Conservation (phyloP, 495 filamentous ascomycete genomes). For the Lindgomyces ingoldianus region DNA sequence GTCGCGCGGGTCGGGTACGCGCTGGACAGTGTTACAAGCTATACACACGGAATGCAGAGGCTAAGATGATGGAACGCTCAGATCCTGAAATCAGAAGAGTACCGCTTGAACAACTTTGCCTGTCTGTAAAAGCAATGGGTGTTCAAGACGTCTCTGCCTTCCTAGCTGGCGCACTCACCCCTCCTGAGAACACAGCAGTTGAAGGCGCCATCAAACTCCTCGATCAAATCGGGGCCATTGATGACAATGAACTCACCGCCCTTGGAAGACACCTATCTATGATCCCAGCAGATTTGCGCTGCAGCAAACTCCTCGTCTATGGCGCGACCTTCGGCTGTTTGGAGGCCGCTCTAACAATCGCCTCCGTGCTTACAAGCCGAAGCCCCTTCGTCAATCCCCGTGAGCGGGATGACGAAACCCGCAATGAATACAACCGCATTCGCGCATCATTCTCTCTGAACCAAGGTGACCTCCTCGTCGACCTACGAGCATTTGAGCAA, state of each 20-base stretch:
- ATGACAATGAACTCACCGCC: constrained; percentile 80
- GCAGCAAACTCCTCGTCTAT: constrained; percentile 93
- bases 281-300: constrained; percentile 92
- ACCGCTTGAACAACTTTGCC: constrained; percentile 88
- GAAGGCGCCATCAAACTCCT: constrained; percentile 79
- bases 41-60: constrained; percentile 81
- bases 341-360: constrained; percentile 84
- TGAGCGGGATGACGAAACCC: constrained; percentile 58
- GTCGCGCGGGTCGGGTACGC: constrained; percentile 87
- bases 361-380: constrained; percentile 80
- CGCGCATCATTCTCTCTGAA: constrained; percentile 69
- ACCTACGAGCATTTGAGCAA: constrained; percentile 77
- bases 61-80: constrained; percentile 83
- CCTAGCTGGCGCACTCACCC: constrained; percentile 82
- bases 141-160: constrained; percentile 77
- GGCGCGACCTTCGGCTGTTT: constrained; percentile 91
- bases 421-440: constrained; percentile 79
- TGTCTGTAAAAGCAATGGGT: constrained; percentile 94
- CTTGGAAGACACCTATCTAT: constrained; percentile 87
- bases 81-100: constrained; percentile 93
- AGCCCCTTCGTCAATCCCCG: constrained; percentile 79
- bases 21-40: constrained; percentile 94
- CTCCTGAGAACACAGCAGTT: constrained; percentile 79
- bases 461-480: constrained; percentile 85
- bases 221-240: constrained; percentile 81